phyloP scores from a whole-genome alignment of 331 rosid genomes.

The Cydonia oblonga region DNA sequence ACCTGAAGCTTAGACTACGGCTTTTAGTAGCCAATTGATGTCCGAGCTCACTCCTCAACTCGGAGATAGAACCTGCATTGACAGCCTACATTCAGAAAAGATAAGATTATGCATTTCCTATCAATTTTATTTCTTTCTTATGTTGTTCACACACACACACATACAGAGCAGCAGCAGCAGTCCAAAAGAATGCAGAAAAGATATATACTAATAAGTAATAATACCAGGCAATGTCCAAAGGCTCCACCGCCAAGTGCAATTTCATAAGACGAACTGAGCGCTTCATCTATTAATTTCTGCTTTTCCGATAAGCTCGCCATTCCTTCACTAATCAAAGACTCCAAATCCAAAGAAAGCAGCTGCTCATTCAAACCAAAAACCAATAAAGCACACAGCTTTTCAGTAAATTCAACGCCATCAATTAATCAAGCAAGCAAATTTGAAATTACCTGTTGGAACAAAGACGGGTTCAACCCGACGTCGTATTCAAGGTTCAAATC shows the following conservation, averaged over 20 bases:
- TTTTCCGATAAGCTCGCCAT: slow-evolving; percentile 38
- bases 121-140: too few relatives aligned
- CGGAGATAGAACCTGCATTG: slow-evolving; percentile 50
- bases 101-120: background rate
- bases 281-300: slow-evolving; percentile 54
- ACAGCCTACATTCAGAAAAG: slow-evolving; percentile 48
- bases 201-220: background rate
- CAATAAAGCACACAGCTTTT: background rate
- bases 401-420: background rate
- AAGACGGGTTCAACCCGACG: slow-evolving; percentile 35
- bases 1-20: slow-evolving; percentile 58
- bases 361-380: slow-evolving; percentile 15
- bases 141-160: background rate
- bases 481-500: slow-evolving; percentile 56
- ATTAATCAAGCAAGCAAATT: background rate
- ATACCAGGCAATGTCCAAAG: slow-evolving; percentile 67
- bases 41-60: slow-evolving; percentile 79
- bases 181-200: background rate
- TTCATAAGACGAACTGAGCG: slow-evolving; percentile 47
- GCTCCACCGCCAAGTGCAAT: slow-evolving; percentile 57
- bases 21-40: slow-evolving; percentile 72
- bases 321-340: slow-evolving; percentile 52
- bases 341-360: slow-evolving; percentile 61
- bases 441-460: slow-evolving; percentile 55
- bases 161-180: background rate